Base-by-base conservation (phyloP, 2,329 filamentous ascomycete genomes). In the Cercospora zeae-maydis region DNA sequence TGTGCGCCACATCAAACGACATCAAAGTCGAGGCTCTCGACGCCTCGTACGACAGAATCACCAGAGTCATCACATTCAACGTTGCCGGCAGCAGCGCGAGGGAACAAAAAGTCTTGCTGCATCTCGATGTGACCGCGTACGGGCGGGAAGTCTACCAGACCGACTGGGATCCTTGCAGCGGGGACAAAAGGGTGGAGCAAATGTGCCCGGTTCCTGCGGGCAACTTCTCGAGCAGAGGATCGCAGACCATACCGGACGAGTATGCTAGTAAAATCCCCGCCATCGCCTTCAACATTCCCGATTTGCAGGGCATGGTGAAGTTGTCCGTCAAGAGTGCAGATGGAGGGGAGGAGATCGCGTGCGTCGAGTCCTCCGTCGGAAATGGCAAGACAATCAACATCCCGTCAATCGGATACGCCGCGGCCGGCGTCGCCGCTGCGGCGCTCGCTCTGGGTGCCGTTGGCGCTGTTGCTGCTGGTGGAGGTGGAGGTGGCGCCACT, bases 231-330 rank as follows among this genome's bases (percentile, higher is more conserved):
- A 92, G 93, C 7, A 78, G 80, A 47, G 93, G 92, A 52, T 79
- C 78, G 3, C 89, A 95, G 75, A 77, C 81, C 31, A 90, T 99
- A 39, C 90, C 92, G 14, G 77, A 84, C 0, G 73, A 87, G 64
- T 93, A 88, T 73, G 87, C 91, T 61, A 83, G 83, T 59, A 79
- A 89, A 77, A 93, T 99, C 42, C 95, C 95, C 1, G 80, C 86
- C 2, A 96, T 99, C 68, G 93, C 93, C 11, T 99, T 97, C 79
- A 84, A 86, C 64, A 82, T 99, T 33, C 95, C 95, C 55, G 93
- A 99, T 75, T 89, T 99, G 69, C 88, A 93, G 60, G 93, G 93
- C 37, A 79, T 88, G 71, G 95, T 93, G 34, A 95, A 88, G 49
- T 80, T 99, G 66, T 80, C 91, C 73, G 83, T 99, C 51, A 87